Conservation (phyloP, 257 asterid species). For the Plantago major region DNA sequence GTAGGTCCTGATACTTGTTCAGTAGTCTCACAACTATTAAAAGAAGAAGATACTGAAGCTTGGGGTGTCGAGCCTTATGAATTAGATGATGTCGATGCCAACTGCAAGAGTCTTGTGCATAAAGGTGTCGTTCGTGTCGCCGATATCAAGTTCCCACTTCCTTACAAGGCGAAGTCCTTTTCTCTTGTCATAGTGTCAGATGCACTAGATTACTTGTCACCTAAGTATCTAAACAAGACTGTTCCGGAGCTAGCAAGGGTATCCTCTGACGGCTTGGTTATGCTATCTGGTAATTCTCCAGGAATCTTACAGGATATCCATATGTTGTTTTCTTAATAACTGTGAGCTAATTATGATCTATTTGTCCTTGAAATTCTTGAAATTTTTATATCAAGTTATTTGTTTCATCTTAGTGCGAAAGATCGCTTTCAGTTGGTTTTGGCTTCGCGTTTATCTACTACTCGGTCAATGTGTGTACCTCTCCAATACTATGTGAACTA, state of each 20-base stretch:
- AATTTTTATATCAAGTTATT: neutral
- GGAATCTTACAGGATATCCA: conserved; percentile 4
- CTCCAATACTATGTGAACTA: too few relatives aligned
- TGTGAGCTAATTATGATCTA: neutral
- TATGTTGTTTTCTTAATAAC: neutral
- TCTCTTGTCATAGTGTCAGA: conserved; percentile 79
- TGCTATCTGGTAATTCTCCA: conserved; percentile 62
- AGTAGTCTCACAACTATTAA: conserved; percentile 52
- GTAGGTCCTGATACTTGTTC: conserved; percentile 93
- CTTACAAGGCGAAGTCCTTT: conserved; percentile 78
- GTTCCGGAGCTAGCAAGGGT: conserved; percentile 70
- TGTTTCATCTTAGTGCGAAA: too few relatives aligned
- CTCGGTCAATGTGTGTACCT: too few relatives aligned
- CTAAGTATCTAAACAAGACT: conserved; percentile 73
- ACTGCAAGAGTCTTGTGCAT: conserved; percentile 71
- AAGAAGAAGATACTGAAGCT: conserved; percentile 86
- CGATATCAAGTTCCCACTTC: conserved; percentile 87
- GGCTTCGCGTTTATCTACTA: too few relatives aligned
- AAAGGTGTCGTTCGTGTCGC: conserved; percentile 81
- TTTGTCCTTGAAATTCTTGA: neutral
- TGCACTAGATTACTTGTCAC: conserved; percentile 85
- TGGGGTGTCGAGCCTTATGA: conserved; percentile 95
- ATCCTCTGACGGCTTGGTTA: conserved; percentile 68
- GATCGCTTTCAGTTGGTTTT: neutral
- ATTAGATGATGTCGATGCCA: conserved; percentile 63